These are phyloP conservation scores for Agaricus sinodeliciosus DNA, from an alignment of 768 basidiomycete genomes.

Conservation along the genomic window DNA sequence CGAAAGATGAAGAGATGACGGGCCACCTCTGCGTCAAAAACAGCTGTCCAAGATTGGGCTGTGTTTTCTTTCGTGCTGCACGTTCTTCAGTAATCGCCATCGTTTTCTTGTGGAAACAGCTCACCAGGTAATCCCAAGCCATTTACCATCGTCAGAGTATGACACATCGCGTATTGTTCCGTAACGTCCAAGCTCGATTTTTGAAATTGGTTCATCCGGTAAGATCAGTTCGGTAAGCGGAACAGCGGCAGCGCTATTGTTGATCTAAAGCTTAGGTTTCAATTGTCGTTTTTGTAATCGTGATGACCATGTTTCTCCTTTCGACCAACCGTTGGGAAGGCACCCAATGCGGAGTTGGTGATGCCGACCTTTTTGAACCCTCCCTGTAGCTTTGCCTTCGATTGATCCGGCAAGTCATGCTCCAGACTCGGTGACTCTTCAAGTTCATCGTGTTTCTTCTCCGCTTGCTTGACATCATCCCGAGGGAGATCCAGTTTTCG, in stretches of 20 bases:
- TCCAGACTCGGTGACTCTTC: background rate
- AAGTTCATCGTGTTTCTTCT: background rate
- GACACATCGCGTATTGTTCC: slow-evolving; percentile 4
- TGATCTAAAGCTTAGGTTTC: background rate
- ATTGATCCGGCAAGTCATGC: background rate
- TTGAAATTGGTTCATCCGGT: background rate
- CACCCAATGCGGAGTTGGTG: background rate
- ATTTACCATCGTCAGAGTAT: slow-evolving; percentile 4
- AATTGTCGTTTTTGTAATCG: background rate
- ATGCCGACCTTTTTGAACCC: background rate
- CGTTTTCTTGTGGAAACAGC: background rate
- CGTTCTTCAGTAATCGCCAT: background rate
- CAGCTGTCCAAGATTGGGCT: background rate
- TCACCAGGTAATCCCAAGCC: slow-evolving; percentile 7
- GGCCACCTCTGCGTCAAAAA: background rate
- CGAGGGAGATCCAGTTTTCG: background rate
- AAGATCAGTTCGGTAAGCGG: background rate
- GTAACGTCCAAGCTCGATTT: slow-evolving; percentile 5
- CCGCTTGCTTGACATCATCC: background rate
- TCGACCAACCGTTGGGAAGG: background rate
- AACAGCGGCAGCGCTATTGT: background rate
- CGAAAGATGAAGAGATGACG: background rate
- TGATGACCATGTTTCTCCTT: background rate
- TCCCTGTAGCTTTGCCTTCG: background rate
- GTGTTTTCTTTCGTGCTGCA: background rate